A percentile compares a stretch with the other conserved stretches of the same genome.
phyloP scores from a whole-genome alignment of 75 land plant genomes.

The Selaginella moellendorffii region DNA sequence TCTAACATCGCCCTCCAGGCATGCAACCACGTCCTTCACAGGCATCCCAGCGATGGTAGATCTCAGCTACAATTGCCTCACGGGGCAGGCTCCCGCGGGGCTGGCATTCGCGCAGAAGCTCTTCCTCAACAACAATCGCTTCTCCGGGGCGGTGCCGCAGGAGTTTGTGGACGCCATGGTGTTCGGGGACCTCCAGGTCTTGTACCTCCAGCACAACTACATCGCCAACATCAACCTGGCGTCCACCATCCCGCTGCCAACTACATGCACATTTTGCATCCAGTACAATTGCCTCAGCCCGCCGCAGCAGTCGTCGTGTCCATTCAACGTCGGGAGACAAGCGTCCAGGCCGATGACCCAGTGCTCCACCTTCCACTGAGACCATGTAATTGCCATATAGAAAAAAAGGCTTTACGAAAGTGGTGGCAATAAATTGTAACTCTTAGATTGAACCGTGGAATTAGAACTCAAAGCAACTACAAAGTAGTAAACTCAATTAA shows the following conservation, averaged over 20 bases:
- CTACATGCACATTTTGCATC: conserved; percentile 43
- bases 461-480: too few species aligned
- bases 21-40: background rate
- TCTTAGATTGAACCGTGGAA: too few species aligned
- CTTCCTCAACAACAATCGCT: conserved; percentile 62
- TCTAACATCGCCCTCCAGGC: too few species aligned
- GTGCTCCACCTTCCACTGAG: conserved; percentile 19
- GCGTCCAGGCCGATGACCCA: conserved; percentile 45
- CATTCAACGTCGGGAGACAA: conserved; percentile 41
- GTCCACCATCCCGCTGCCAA: conserved; percentile 34
- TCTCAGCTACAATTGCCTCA: conserved; percentile 52
- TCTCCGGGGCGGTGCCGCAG: conserved; percentile 54
- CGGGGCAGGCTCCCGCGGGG: conserved; percentile 31
- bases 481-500: too few species aligned
- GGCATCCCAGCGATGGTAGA: conserved; percentile 24
- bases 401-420: too few species aligned
- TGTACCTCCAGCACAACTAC: conserved; percentile 75
- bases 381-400: too few species aligned
- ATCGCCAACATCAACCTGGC: conserved; percentile 36
- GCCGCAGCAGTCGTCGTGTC: conserved; percentile 53
- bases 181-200: conserved; percentile 31
- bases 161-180: conserved; percentile 40
- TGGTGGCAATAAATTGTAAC: too few species aligned
- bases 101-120: conserved; percentile 47
- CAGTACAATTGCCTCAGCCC: conserved; percentile 68